phyloP scores from a whole-genome alignment of 305 asterid species.

The Plantago coronopus region DNA sequence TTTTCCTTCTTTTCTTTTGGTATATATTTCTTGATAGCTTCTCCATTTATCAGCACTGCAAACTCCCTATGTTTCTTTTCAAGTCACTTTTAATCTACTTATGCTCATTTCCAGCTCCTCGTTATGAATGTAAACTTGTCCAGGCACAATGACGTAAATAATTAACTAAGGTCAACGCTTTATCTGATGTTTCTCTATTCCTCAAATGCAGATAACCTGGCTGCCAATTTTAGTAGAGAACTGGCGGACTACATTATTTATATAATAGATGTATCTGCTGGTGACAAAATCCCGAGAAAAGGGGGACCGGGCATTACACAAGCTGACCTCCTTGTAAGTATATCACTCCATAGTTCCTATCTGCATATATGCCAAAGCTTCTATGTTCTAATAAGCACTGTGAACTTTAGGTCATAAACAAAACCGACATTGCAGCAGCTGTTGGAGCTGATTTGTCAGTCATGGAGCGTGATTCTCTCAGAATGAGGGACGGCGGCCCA shows the following conservation, averaged over 20 bases:
- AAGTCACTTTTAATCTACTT: neutral
- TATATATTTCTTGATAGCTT: too few relatives aligned
- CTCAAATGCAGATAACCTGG: constrained; percentile 66
- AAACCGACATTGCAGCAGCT: constrained; percentile 86
- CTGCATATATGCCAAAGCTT: neutral
- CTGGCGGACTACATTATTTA: constrained; percentile 89
- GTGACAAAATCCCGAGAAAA: constrained; percentile 95
- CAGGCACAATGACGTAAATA: neutral
- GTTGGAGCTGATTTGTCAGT: constrained; percentile 86
- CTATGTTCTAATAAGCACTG: constrained; percentile 2
- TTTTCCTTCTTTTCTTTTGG: neutral
- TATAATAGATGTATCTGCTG: constrained; percentile 87
- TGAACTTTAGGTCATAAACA: constrained; percentile 69
- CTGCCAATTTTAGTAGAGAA: constrained; percentile 96
- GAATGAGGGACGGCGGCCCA: constrained; percentile 98
- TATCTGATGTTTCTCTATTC: constrained; percentile 11
- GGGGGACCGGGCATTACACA: constrained; percentile 99
- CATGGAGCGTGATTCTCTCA: constrained; percentile 93
- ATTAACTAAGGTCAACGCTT: neutral
- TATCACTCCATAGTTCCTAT: neutral
- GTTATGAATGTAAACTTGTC: neutral
- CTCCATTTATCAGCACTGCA: neutral
- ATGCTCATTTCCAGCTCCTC: neutral
- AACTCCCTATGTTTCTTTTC: neutral
- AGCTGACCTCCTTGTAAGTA: constrained; percentile 87